These are phyloP conservation scores for Puccinia novopanici DNA, from an alignment of 1,284 basidiomycete species.

Conservation along the genomic window DNA sequence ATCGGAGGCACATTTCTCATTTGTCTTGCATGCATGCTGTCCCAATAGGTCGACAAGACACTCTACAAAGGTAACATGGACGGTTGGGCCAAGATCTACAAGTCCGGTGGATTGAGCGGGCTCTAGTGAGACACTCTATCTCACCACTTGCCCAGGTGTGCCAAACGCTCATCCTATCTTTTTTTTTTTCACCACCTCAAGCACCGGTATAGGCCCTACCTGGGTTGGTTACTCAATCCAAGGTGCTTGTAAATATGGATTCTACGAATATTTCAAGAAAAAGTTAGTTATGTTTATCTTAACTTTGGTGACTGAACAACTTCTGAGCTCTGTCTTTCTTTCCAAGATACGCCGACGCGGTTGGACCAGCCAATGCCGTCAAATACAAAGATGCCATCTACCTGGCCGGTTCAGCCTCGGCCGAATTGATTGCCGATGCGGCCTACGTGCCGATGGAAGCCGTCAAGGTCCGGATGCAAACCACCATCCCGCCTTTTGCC, in stretches of 20 bases:
- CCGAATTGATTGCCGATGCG: slow-evolving; percentile 58
- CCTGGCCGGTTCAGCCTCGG: slow-evolving; percentile 58
- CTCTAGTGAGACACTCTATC: slow-evolving; percentile 54
- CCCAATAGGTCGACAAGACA: slow-evolving; percentile 57
- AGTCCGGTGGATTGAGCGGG: slow-evolving; percentile 56
- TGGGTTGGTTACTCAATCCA: slow-evolving; percentile 58
- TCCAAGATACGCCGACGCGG: slow-evolving; percentile 56
- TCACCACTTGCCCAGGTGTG: neutral
- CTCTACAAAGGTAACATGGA: slow-evolving; percentile 58
- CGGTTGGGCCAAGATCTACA: slow-evolving; percentile 58
- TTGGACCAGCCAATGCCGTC: slow-evolving; percentile 57
- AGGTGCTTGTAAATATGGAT: slow-evolving; percentile 58
- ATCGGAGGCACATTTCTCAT: neutral
- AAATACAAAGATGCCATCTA: slow-evolving; percentile 59
- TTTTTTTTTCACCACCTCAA: slow-evolving; percentile 25
- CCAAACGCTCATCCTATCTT: neutral
- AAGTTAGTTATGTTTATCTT: slow-evolving; percentile 19
- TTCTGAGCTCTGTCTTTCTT: neutral
- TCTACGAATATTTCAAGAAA: slow-evolving; percentile 57
- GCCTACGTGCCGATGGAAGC: slow-evolving; percentile 58
- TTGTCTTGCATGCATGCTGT: neutral
- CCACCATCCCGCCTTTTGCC: slow-evolving; percentile 58
- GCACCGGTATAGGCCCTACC: slow-evolving; percentile 58
- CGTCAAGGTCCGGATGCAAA: slow-evolving; percentile 59
- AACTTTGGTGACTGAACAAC: too few relatives aligned